Evolutionary conservation across 345 rosid genomes (phyloP).

Genomic region (Aegle marmelos): DNA sequence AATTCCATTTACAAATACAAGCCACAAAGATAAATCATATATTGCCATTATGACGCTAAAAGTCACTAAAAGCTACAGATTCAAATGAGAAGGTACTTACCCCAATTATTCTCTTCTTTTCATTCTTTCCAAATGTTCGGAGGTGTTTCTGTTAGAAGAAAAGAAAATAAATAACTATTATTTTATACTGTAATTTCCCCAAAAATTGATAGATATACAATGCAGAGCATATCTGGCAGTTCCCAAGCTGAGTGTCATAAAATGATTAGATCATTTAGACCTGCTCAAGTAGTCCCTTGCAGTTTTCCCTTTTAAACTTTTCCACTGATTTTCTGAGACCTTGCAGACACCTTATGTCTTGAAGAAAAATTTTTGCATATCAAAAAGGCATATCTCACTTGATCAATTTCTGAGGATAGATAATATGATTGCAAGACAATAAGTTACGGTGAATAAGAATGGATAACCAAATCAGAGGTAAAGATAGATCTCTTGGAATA

Average conservation of each 20-base stretch:
- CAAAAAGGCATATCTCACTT: background rate
- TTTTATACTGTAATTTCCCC: background rate
- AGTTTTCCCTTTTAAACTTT: background rate
- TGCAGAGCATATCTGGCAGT: background rate
- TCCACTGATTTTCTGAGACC: background rate
- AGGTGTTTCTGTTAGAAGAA: slow-evolving; percentile 1
- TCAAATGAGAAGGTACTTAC: background rate
- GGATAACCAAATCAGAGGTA: background rate
- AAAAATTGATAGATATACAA: background rate
- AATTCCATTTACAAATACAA: background rate
- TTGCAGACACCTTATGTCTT: background rate
- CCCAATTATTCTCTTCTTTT: background rate
- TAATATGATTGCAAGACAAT: background rate
- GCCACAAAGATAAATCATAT: background rate
- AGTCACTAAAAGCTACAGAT: background rate
- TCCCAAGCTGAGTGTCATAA: background rate
- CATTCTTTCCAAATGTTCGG: background rate
- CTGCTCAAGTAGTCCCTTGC: background rate
- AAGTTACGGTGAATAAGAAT: background rate
- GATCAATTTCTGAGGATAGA: background rate
- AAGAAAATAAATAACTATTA: background rate
- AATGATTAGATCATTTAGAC: background rate
- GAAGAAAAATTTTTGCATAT: background rate
- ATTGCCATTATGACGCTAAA: background rate
- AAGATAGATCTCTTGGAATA: background rate